Evolutionary conservation across 345 rosid species (phyloP).

Genomic region (Rhodamnia rubescens): DNA sequence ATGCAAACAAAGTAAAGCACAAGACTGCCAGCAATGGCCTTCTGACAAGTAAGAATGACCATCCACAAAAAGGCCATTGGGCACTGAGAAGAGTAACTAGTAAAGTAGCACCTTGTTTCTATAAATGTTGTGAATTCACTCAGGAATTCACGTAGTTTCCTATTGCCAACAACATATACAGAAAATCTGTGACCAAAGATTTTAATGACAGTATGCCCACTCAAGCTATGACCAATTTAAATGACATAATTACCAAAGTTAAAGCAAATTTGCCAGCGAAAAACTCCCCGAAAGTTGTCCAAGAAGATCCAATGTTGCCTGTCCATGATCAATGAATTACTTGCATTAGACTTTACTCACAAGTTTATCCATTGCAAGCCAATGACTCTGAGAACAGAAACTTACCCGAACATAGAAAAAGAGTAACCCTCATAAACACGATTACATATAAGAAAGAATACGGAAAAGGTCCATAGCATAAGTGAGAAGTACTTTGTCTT

Average conservation of each 20-base stretch:
- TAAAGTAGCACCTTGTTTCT: background rate
- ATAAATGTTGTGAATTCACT: background rate
- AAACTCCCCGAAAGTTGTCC: slow-evolving; percentile 76
- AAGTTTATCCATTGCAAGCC: background rate
- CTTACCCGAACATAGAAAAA: slow-evolving; percentile 80
- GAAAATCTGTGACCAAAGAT: background rate
- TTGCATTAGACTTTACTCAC: background rate
- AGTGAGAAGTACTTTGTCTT: slow-evolving; percentile 38
- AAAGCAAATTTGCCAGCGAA: slow-evolving; percentile 97
- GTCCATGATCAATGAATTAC: background rate
- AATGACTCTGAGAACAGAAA: slow-evolving; percentile 1
- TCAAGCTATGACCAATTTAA: background rate
- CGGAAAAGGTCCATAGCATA: slow-evolving; percentile 63
- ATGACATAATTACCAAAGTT: slow-evolving; percentile 57
- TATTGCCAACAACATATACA: background rate
- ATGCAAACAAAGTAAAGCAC: background rate
- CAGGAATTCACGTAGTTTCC: background rate
- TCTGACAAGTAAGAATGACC: background rate
- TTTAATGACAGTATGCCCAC: background rate
- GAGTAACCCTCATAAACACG: slow-evolving; percentile 87
- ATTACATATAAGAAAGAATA: slow-evolving; percentile 62
- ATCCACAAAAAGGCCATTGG: background rate
- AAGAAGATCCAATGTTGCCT: slow-evolving; percentile 64
- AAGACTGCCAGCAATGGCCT: background rate
- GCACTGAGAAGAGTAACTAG: background rate